Conservation (phyloP, 345 rosid genomes). For the Cardamine occulta region DNA sequence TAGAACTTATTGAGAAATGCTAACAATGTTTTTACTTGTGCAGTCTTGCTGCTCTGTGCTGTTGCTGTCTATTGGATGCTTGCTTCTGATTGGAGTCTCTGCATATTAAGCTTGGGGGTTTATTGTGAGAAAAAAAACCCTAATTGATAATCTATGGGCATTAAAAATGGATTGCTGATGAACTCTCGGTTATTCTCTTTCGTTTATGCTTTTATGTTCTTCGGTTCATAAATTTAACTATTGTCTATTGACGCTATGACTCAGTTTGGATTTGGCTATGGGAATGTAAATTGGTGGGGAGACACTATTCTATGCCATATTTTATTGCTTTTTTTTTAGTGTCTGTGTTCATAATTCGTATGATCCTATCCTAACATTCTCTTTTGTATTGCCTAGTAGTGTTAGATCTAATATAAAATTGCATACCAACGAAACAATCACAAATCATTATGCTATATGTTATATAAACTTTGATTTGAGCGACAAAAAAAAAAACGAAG, state of each 20-base stretch:
- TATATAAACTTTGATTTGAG: too few species aligned
- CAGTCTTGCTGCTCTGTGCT: conserved; percentile 56
- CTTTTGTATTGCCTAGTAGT: too few species aligned
- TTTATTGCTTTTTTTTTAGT: not conserved
- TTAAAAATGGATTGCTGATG: not conserved
- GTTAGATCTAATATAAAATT: too few species aligned
- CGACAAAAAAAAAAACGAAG: too few species aligned
- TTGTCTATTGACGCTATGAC: conserved; percentile 16
- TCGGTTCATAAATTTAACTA: conserved; percentile 15
- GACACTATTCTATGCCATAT: conserved; percentile 14
- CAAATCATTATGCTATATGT: too few species aligned
- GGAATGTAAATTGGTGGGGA: conserved; percentile 41
- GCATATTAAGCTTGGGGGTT: not conserved
- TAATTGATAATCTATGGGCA: not conserved
- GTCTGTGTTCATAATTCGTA: not conserved
- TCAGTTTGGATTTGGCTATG: conserved; percentile 30
- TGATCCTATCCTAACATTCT: too few species aligned
- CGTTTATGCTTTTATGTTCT: conserved; percentile 21
- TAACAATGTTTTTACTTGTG: not conserved
- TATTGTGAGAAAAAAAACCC: conserved; percentile 18
- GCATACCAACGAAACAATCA: too few species aligned
- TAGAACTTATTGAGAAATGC: conserved; percentile 3
- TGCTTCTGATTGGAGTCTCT: conserved; percentile 49
- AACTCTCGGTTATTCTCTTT: conserved; percentile 19
- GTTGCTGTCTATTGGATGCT: conserved; percentile 47